phyloP scores from a whole-genome alignment of 2,329 filamentous ascomycete genomes.

The Stagonosporopsis cucurbitacearum region DNA sequence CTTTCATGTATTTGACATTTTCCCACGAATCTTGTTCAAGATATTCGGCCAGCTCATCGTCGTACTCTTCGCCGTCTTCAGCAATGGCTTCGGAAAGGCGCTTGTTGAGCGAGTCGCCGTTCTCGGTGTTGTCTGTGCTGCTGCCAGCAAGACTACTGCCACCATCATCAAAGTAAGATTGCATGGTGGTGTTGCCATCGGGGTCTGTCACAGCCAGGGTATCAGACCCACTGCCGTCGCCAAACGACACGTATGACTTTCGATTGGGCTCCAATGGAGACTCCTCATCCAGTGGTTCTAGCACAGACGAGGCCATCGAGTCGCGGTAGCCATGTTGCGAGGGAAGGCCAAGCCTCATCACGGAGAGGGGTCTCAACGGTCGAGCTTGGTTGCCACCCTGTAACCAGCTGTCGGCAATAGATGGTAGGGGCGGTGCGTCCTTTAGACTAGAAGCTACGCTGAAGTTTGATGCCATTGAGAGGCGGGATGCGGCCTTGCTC shows the following conservation, averaged over 20 bases:
- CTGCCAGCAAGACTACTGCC: slow-evolving; percentile 75
- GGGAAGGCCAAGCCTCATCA: slow-evolving; percentile 63
- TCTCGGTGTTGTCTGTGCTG: slow-evolving; percentile 63
- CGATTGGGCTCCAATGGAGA: slow-evolving; percentile 84
- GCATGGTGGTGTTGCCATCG: slow-evolving; percentile 70
- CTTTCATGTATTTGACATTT: slow-evolving; percentile 99
- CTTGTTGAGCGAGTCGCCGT: slow-evolving; percentile 77
- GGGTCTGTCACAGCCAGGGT: slow-evolving; percentile 77
- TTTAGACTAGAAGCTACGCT: slow-evolving; percentile 91
- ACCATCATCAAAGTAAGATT: slow-evolving; percentile 86
- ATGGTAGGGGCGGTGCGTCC: slow-evolving; percentile 93
- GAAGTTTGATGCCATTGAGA: slow-evolving; percentile 92
- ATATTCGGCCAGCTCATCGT: slow-evolving; percentile 89
- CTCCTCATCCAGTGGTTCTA: slow-evolving; percentile 91
- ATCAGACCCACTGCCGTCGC: slow-evolving; percentile 73
- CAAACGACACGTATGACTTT: slow-evolving; percentile 93
- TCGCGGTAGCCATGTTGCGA: slow-evolving; percentile 75
- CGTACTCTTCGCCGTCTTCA: slow-evolving; percentile 89
- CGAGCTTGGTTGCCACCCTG: slow-evolving; percentile 58
- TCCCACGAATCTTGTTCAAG: slow-evolving; percentile 92
- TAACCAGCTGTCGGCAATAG: slow-evolving; percentile 93
- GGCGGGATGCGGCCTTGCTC: slow-evolving; percentile 88
- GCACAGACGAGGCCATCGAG: slow-evolving; percentile 85
- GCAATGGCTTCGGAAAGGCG: slow-evolving; percentile 82
- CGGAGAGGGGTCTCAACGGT: slow-evolving; percentile 64